phyloP scores from a whole-genome alignment of 176 grass and related monocot genomes.

The Thalia dealbata region DNA sequence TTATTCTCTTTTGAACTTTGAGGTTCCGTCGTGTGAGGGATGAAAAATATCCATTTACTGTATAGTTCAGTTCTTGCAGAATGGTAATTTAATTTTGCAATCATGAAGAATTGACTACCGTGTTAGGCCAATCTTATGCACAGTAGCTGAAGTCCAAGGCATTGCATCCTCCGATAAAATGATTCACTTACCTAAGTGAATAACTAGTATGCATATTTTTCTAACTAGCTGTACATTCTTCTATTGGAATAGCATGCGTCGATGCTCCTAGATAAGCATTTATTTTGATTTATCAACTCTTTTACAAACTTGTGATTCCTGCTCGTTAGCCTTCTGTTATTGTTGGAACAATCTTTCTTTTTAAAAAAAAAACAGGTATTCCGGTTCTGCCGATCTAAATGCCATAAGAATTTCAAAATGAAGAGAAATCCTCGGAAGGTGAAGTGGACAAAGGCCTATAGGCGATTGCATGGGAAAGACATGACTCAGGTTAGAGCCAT shows the following conservation, averaged over 20 bases:
- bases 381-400: constrained; percentile 90
- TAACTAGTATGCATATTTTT: no score
- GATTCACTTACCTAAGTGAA: no score
- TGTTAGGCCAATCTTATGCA: no score
- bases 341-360: not conserved
- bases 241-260: no score
- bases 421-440: constrained; percentile 99
- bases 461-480: constrained; percentile 76
- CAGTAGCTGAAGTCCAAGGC: no score
- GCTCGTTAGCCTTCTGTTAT: not conserved
- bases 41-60: not conserved
- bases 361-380: constrained; percentile 69
- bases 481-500: constrained; percentile 38
- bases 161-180: no score
- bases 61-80: not conserved
- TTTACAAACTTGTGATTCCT: not conserved
- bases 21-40: no score
- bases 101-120: no score
- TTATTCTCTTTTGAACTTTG: not conserved
- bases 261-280: not conserved
- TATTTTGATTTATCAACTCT: not conserved
- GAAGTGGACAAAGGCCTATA: constrained; percentile 89
- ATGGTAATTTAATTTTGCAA: no score
- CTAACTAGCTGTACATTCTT: no score
- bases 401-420: constrained; percentile 99